These are phyloP conservation scores for Pseudogymnoascus sp. DNA, from an alignment of 2,329 filamentous ascomycete genomes.

Conservation along the genomic window DNA sequence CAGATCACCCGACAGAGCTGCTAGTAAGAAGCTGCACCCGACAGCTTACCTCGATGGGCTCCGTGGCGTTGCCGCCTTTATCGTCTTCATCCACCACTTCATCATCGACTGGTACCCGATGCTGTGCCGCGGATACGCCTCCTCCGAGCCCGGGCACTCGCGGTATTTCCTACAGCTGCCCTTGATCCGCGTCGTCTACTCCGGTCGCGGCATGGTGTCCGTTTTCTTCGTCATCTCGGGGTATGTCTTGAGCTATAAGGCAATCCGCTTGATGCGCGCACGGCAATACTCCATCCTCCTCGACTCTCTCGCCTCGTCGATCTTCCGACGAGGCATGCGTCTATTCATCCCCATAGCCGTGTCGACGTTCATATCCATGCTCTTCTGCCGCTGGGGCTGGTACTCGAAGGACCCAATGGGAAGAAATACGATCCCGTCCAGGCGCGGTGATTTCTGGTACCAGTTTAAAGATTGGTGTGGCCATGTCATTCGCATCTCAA, in stretches of 20 bases:
- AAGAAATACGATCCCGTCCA: neutral
- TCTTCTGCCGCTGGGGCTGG: constrained; percentile 7
- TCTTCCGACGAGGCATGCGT: constrained; percentile 39
- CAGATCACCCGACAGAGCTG: neutral
- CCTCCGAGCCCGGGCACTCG: constrained; percentile 13
- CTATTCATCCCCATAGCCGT: constrained; percentile 39
- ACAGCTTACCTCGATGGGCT: constrained; percentile 39
- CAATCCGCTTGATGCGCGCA: constrained; percentile 34
- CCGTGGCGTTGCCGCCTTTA: constrained; percentile 36
- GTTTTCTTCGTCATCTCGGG: constrained; percentile 46
- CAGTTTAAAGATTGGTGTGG: neutral
- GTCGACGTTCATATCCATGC: constrained; percentile 31
- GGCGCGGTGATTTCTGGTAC: neutral
- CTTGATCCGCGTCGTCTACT: constrained; percentile 36
- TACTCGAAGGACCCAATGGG: neutral
- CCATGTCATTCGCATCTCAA: neutral
- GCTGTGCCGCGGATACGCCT: neutral
- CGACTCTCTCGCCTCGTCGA: constrained; percentile 36
- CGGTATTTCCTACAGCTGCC: constrained; percentile 35
- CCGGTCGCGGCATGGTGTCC: constrained; percentile 41
- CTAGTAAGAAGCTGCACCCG: constrained; percentile 15
- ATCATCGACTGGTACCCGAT: constrained; percentile 22
- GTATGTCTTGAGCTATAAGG: constrained; percentile 39
- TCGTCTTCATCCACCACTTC: constrained; percentile 38
- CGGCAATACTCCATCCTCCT: constrained; percentile 32